phyloP scores from a whole-genome alignment of 2,329 filamentous ascomycete genomes.

The Emmonsiellopsis sp. region DNA sequence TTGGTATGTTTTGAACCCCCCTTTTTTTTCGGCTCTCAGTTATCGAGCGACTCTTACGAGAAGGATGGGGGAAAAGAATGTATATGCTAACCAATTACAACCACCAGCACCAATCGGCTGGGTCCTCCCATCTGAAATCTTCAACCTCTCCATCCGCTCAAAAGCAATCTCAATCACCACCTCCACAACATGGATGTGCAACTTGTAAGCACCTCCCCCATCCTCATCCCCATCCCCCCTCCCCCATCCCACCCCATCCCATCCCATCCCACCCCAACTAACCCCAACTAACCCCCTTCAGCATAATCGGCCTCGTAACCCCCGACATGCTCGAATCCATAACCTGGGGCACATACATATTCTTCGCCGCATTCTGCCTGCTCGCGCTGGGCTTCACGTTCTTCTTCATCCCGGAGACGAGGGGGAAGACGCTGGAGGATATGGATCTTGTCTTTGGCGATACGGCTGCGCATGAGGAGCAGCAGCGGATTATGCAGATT shows the following conservation, averaged over 20 bases:
- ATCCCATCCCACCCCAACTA: background rate
- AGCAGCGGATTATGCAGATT: slow-evolving; percentile 30
- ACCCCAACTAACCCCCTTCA: slow-evolving; percentile 4
- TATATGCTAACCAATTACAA: background rate
- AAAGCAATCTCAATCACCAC: slow-evolving; percentile 32
- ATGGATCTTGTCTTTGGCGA: slow-evolving; percentile 44
- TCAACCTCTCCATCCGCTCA: slow-evolving; percentile 29
- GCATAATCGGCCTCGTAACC: slow-evolving; percentile 29
- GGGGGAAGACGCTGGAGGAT: slow-evolving; percentile 44
- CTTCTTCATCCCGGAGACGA: slow-evolving; percentile 28
- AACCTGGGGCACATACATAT: slow-evolving; percentile 31
- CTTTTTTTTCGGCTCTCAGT: background rate
- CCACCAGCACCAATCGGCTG: slow-evolving; percentile 27
- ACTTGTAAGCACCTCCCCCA: slow-evolving; percentile 22
- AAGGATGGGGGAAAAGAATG: background rate
- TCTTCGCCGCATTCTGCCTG: slow-evolving; percentile 30
- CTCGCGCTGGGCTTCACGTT: slow-evolving; percentile 26
- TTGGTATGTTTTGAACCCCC: slow-evolving; percentile 18
- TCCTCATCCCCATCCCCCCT: background rate
- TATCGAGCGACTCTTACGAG: background rate
- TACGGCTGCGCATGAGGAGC: slow-evolving; percentile 28
- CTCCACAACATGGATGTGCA: slow-evolving; percentile 32
- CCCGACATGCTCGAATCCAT: slow-evolving; percentile 30
- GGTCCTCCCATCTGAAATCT: slow-evolving; percentile 33
- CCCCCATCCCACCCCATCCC: background rate